Conservation (phyloP, 1,139 yeast genomes). For the Diutina sp. region DNA sequence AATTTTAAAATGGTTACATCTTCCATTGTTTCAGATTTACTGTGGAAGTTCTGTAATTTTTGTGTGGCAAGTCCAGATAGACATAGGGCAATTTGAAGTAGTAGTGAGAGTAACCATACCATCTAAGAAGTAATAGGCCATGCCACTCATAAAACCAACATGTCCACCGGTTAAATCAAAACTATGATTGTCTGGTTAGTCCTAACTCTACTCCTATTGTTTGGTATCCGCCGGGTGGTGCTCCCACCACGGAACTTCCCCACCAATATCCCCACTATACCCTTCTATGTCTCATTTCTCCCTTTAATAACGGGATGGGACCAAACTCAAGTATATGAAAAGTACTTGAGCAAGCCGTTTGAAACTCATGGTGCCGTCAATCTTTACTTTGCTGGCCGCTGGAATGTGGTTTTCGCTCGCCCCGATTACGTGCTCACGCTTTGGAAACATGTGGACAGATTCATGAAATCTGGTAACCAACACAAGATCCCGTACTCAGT, state of each 20-base stretch:
- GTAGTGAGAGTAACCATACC: too few species aligned
- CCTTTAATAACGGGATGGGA: constrained; percentile 33
- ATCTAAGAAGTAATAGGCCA: too few species aligned
- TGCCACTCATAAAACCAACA: too few species aligned
- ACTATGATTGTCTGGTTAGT: neutral
- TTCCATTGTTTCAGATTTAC: too few species aligned
- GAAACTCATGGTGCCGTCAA: constrained; percentile 42
- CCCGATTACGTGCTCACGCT: constrained; percentile 36
- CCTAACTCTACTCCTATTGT: neutral
- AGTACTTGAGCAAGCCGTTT: constrained; percentile 9
- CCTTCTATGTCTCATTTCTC: constrained; percentile 45
- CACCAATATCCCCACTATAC: constrained; percentile 42
- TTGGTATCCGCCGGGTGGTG: neutral
- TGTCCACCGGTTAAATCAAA: too few species aligned
- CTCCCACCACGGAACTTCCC: constrained; percentile 8
- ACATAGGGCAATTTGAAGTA: too few species aligned
- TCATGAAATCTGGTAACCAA: constrained; percentile 50
- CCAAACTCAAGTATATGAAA: constrained; percentile 33
- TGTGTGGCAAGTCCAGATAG: too few species aligned
- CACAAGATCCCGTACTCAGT: constrained; percentile 45
- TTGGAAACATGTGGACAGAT: constrained; percentile 35
- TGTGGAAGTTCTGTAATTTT: too few species aligned
- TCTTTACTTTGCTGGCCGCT: constrained; percentile 47
- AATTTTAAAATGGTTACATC: too few species aligned
- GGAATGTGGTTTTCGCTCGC: constrained; percentile 43